Base-by-base conservation (phyloP, 805 yeast species). In the Saturnispora serradocipensis region DNA sequence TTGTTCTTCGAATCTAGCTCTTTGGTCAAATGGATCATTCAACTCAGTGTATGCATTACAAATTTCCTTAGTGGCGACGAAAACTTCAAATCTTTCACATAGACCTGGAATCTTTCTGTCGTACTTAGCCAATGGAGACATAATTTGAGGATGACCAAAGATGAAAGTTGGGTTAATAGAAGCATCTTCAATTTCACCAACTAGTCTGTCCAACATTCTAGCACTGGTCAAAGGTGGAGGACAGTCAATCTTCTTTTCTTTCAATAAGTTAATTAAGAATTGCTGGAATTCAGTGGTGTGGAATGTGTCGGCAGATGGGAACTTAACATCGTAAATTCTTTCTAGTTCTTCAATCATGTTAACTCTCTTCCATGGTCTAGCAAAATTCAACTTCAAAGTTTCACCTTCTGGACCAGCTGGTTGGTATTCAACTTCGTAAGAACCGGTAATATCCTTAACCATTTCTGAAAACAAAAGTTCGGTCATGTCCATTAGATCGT, bases 141-240 rank as follows among this genome's bases (percentile, higher is more conserved):
- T 91, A 95, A 91, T 88, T 76, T 91, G 97, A 54, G 99, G 99
- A 72, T 91, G 99, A 62, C 99, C 99, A 65, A 88, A 90, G 71
- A 91, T 87, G 72, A 91, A 91, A 45, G 98, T 93, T 62, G 99
- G 99, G 78, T 88, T 93, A 72, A 91, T 86, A 68, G 95, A 88
- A 49, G 81, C 76, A 65, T 90, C 97, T 76, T 91, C 99, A 70
- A 85, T 80, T 69, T 88, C 97, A 67, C 99, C 98, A 62, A 91
- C 97, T 58, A 91, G 82, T 77, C 88, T 90, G 78, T 93, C 99
- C 69, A 93, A 82, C 97, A 91, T 91, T 76, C 99, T 87, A 52
- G 99, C 97, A 72, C 91, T 91, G 61, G 99, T 91, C 65, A 90
- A 79, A 39, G 90, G 88, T 46, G 93, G 81, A 44, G 93, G 67